Evolutionary conservation across 495 filamentous ascomycete genomes (phyloP), one percentile per base, ranked within the genome.

Genomic region (Terfezia claveryi): DNA sequence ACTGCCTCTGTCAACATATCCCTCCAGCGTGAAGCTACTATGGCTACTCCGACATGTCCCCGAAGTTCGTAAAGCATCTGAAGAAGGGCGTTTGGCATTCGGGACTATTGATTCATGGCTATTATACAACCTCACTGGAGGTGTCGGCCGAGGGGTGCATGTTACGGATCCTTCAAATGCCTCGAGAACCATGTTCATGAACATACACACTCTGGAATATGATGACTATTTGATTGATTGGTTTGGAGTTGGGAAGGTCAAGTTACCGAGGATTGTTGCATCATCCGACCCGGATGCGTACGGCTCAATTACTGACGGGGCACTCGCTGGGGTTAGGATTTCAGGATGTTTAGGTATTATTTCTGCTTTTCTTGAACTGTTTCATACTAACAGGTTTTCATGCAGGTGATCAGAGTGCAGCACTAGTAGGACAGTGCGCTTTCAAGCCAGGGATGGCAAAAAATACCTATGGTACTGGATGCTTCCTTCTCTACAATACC

Each of bases 401-500:
- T 32, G 27, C 27, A 32, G 50, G 50, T 54, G 89, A 96, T 66
- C 89, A 96, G 67, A 93, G 88, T 38, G 80, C 86, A 50, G 89
- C 89, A 7, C 68, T 96, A 50, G 88, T 96, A 44, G 89, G 89
- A 46, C 88, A 96, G 66, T 84, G 85, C 64, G 87, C 83, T 23
- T 94, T 94, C 68, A 79, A 72, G 11, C 81, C 87, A 1, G 89
- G 89, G 51, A 75, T 75, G 59, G 89, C 89, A 41, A 96, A 96
- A 73, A 94, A 94, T 66, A 96, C 89, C 1, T 96, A 94, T 58
- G 89, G 89, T 44, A 96, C 89, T 2, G 89, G 89, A 36, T 94
- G 88, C 67, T 96, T 96, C 72, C 73, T 96, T 54, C 75, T 96
- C 4, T 94, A 93, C 65, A 94, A 96, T 64, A 87, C 93, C 54